These are phyloP conservation scores for Didymellaceae sp. DNA, from an alignment of 2,329 filamentous ascomycete genomes.

Conservation along the genomic window DNA sequence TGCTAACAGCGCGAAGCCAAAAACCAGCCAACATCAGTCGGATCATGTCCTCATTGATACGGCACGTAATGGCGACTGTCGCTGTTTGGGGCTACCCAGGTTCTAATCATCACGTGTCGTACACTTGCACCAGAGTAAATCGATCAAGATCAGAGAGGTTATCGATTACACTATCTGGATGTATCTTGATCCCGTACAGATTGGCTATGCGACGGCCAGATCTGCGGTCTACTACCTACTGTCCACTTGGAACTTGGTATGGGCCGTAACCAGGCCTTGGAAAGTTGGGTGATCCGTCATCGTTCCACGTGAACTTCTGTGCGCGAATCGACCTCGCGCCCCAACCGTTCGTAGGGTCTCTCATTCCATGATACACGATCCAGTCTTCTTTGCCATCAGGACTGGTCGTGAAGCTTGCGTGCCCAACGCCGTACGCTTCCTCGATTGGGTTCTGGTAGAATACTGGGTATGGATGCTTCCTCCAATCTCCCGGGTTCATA, in stretches of 20 bases:
- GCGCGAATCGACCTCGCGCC: slow-evolving; percentile 55
- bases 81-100: too few species aligned
- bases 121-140: too few species aligned
- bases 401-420: slow-evolving; percentile 58
- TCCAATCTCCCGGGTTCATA: slow-evolving; percentile 58
- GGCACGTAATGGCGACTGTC: too few species aligned
- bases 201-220: too few species aligned
- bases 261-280: slow-evolving; percentile 59
- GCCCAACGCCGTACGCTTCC: slow-evolving; percentile 57
- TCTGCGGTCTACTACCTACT: too few species aligned
- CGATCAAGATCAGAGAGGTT: too few species aligned
- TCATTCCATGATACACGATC: slow-evolving; percentile 63
- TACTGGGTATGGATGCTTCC: slow-evolving; percentile 54
- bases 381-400: slow-evolving; percentile 57
- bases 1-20: too few species aligned
- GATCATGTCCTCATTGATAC: too few species aligned
- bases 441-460: slow-evolving; percentile 58
- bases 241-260: slow-evolving; percentile 46
- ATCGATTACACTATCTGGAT: too few species aligned
- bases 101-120: too few species aligned
- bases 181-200: too few species aligned
- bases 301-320: slow-evolving; percentile 58
- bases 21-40: too few species aligned
- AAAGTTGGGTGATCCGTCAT: slow-evolving; percentile 56
- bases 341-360: slow-evolving; percentile 56